Conservation (phyloP, 2,329 filamentous ascomycete genomes). For the Chaetomium globosum region DNA sequence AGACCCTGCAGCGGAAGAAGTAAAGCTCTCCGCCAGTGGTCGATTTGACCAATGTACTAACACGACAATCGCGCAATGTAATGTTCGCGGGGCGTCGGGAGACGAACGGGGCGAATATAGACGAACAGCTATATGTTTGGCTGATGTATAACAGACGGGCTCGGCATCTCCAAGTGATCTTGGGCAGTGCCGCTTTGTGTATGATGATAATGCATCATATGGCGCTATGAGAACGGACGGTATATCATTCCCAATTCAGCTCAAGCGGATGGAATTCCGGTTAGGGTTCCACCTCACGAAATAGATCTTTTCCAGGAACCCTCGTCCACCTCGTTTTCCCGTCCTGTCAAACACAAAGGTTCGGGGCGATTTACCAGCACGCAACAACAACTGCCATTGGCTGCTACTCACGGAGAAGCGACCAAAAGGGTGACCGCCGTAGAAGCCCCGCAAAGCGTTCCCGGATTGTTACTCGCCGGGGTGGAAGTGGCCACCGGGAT, state of each 20-base stretch:
- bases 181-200: slow-evolving; percentile 18
- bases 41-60: slow-evolving; percentile 21
- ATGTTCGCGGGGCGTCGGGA: not conserved
- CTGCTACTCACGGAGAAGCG: not conserved
- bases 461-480: not conserved
- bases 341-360: not conserved
- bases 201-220: slow-evolving; percentile 26
- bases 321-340: not conserved
- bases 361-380: not conserved
- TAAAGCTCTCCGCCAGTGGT: slow-evolving; percentile 47
- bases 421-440: not conserved
- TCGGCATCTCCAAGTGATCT: slow-evolving; percentile 10
- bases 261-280: slow-evolving; percentile 10
- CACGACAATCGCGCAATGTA: not conserved
- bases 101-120: slow-evolving; percentile 16
- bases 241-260: slow-evolving; percentile 19
- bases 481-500: not conserved
- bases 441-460: not conserved
- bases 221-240: slow-evolving; percentile 20
- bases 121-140: slow-evolving; percentile 16
- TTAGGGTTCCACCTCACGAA: slow-evolving; percentile 1
- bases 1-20: slow-evolving; percentile 86
- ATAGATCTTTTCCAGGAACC: not conserved
- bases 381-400: not conserved
- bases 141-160: slow-evolving; percentile 21